Conservation (phyloP, 2,329 filamentous ascomycete species). For the Xylaria sp. region DNA sequence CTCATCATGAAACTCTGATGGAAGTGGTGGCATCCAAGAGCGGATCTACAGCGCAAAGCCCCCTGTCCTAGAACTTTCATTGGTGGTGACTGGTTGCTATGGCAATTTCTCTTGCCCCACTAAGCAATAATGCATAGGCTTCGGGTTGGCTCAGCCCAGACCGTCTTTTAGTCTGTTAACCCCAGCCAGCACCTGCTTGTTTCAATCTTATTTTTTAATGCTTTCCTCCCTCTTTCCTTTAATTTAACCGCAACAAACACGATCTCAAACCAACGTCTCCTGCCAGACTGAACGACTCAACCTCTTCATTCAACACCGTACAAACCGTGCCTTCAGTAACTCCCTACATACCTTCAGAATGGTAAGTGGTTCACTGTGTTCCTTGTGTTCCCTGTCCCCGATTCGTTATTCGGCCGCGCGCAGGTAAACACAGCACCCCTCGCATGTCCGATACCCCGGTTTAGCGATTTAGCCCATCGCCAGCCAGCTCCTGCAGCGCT, state of each 20-base stretch:
- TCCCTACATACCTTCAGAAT: constrained; percentile 38
- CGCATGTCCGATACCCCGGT: constrained; percentile 46
- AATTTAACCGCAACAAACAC: constrained; percentile 43
- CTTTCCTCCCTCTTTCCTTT: constrained; percentile 34
- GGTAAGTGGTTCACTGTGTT: constrained; percentile 42
- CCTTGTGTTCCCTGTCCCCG: constrained; percentile 14
- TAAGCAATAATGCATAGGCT: constrained; percentile 28
- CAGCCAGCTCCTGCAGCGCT: constrained; percentile 29
- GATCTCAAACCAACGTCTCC: constrained; percentile 41
- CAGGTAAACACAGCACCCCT: constrained; percentile 47
- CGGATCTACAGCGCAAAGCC: not conserved
- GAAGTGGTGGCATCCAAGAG: no score
- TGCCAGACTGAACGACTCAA: constrained; percentile 26
- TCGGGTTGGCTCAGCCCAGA: constrained; percentile 26
- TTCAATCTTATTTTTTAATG: constrained; percentile 37
- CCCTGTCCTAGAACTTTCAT: not conserved
- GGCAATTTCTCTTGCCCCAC: constrained; percentile 45
- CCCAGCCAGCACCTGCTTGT: constrained; percentile 37
- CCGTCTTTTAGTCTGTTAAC: constrained; percentile 36
- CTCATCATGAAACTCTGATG: no score
- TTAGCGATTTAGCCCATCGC: constrained; percentile 49
- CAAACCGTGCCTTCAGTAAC: not conserved
- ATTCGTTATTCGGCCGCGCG: constrained; percentile 27
- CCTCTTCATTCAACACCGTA: constrained; percentile 22
- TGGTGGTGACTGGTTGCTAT: constrained; percentile 44